phyloP scores from a whole-genome alignment of 768 basidiomycete species.

The Termitomyces sp. region DNA sequence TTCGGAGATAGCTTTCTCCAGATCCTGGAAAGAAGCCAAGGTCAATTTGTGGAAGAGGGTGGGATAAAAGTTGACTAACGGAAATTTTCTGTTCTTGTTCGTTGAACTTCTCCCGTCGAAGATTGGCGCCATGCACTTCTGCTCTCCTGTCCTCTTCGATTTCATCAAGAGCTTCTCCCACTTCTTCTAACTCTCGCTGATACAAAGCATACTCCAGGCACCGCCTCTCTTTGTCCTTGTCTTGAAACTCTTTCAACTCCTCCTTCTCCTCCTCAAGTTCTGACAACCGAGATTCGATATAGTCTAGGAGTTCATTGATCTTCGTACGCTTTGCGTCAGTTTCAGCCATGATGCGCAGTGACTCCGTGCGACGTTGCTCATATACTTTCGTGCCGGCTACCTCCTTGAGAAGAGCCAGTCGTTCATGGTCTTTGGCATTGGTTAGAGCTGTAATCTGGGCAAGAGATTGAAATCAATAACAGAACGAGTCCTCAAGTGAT shows the following conservation, averaged over 20 bases:
- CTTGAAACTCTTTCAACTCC: conserved; percentile 94
- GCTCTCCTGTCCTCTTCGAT: conserved; percentile 78
- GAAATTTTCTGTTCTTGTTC: conserved; percentile 81
- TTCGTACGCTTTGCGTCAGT: conserved; percentile 91
- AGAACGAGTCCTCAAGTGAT: neutral
- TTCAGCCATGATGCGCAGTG: conserved; percentile 94
- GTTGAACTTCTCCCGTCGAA: conserved; percentile 77
- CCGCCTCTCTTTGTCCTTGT: conserved; percentile 90
- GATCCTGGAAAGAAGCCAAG: conserved; percentile 38
- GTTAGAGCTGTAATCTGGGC: conserved; percentile 89
- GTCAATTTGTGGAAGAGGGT: neutral
- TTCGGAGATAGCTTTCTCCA: conserved; percentile 70
- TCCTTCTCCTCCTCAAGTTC: conserved; percentile 99
- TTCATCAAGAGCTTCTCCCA: conserved; percentile 77
- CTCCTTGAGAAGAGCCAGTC: conserved; percentile 92
- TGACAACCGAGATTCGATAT: conserved; percentile 82
- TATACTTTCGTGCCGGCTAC: conserved; percentile 98
- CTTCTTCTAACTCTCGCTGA: conserved; percentile 87
- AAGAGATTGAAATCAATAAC: conserved; percentile 5
- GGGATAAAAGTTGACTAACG: conserved; percentile 35
- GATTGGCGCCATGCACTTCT: conserved; percentile 82
- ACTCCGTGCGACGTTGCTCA: conserved; percentile 89
- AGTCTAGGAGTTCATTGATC: conserved; percentile 84
- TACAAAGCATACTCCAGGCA: conserved; percentile 95
- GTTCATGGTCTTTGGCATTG: conserved; percentile 94